phyloP scores from a whole-genome alignment of 345 rosid genomes.

The Brassica cretica region DNA sequence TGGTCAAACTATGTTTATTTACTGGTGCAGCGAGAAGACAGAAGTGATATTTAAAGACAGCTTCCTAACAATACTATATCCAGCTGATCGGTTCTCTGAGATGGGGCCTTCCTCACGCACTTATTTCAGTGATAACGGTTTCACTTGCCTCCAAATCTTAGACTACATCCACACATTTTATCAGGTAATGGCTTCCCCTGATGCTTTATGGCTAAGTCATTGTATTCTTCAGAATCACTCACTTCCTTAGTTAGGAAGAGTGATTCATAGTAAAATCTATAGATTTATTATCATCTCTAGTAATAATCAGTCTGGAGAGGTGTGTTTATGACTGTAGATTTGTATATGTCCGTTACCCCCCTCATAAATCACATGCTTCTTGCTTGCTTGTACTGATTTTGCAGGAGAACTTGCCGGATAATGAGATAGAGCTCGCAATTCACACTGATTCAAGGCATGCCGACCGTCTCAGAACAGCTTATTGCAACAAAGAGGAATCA shows the following conservation, averaged over 20 bases:
- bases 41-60: conserved; percentile 70
- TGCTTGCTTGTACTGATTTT: conserved; percentile 10
- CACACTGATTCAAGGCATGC: conserved; percentile 91
- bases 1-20: neutral
- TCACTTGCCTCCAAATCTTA: conserved; percentile 74
- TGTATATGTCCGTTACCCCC: neutral
- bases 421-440: conserved; percentile 72
- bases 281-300: neutral
- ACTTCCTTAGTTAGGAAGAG: neutral
- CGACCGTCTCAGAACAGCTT: conserved; percentile 67
- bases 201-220: neutral
- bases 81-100: conserved; percentile 82
- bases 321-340: neutral
- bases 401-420: conserved; percentile 71
- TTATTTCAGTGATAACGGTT: conserved; percentile 77
- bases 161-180: conserved; percentile 72
- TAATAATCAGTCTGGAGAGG: neutral
- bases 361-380: conserved; percentile 19
- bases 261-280: neutral
- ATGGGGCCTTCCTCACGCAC: conserved; percentile 91
- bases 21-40: conserved; percentile 67
- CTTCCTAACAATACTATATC: conserved; percentile 80
- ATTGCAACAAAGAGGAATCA: conserved; percentile 56
- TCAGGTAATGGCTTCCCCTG: conserved; percentile 57
- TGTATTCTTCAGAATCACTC: neutral